phyloP scores from a whole-genome alignment of 106 monocot genomes.

The Allium fistulosum region DNA sequence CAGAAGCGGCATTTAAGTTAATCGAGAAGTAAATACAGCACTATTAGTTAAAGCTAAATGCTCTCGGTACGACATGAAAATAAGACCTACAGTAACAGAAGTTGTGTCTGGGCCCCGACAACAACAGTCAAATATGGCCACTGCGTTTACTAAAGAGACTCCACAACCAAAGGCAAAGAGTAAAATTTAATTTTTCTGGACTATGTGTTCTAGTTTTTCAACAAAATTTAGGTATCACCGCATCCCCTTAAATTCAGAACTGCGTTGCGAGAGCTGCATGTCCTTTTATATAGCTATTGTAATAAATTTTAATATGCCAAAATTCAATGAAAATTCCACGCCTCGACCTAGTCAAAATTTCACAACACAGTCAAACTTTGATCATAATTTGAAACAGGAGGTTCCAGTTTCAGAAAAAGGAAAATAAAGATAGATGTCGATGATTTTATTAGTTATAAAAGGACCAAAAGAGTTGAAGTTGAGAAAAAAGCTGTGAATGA shows the following conservation, averaged over 20 bases:
- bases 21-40: slow-evolving; percentile 60
- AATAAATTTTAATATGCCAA: background rate
- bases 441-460: background rate
- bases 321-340: too few relatives aligned
- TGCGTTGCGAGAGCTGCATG: slow-evolving; percentile 14
- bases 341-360: slow-evolving; percentile 1
- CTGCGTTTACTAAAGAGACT: background rate
- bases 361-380: background rate
- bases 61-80: slow-evolving; percentile 56
- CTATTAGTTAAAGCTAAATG: slow-evolving; percentile 51
- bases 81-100: slow-evolving; percentile 8
- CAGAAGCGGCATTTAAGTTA: slow-evolving; percentile 83
- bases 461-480: slow-evolving; percentile 18
- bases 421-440: slow-evolving; percentile 1
- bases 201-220: slow-evolving; percentile 36
- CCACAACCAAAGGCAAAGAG: slow-evolving; percentile 10
- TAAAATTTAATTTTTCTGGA: slow-evolving; percentile 38
- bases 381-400: slow-evolving; percentile 1
- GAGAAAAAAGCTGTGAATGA: too few relatives aligned
- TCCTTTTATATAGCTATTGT: slow-evolving; percentile 8
- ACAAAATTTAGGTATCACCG: slow-evolving; percentile 53
- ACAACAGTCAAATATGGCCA: background rate
- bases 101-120: slow-evolving; percentile 3
- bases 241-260: slow-evolving; percentile 24
- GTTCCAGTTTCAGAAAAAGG: background rate